Evolutionary conservation across 2,329 filamentous ascomycete species (phyloP).

Genomic region (Aspergillus novoparasiticus): DNA sequence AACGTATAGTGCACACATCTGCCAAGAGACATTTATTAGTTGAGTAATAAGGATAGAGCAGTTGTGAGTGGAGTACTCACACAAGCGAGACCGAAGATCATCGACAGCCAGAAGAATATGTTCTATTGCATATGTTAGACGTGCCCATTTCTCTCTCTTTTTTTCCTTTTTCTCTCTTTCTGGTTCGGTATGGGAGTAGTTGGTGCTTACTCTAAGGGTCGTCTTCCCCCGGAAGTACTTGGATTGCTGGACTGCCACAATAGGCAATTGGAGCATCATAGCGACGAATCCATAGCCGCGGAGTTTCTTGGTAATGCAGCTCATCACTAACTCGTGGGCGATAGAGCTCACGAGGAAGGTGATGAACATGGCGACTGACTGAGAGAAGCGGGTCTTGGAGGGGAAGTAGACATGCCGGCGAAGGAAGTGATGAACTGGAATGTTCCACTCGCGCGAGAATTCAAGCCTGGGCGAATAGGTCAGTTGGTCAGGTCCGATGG

Average conservation of each 20-base stretch:
- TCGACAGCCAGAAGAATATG: slow-evolving; percentile 86
- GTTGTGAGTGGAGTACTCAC: slow-evolving; percentile 53
- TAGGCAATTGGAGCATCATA: slow-evolving; percentile 96
- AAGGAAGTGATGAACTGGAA: slow-evolving; percentile 96
- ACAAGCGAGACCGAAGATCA: slow-evolving; percentile 83
- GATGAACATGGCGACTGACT: slow-evolving; percentile 76
- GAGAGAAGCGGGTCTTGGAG: slow-evolving; percentile 73
- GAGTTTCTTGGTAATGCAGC: slow-evolving; percentile 95
- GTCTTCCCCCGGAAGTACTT: slow-evolving; percentile 72
- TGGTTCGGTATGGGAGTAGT: not conserved
- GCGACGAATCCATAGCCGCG: slow-evolving; percentile 90
- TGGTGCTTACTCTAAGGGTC: slow-evolving; percentile 66
- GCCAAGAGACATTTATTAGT: slow-evolving; percentile 7
- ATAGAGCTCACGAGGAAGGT: slow-evolving; percentile 89
- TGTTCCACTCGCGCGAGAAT: slow-evolving; percentile 95
- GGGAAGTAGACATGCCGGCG: slow-evolving; percentile 91
- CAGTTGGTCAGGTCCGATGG: not conserved
- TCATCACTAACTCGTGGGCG: slow-evolving; percentile 95
- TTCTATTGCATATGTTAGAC: slow-evolving; percentile 52
- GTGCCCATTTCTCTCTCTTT: not conserved
- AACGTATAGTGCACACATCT: slow-evolving; percentile 65
- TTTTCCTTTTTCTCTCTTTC: not conserved
- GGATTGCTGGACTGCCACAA: slow-evolving; percentile 87
- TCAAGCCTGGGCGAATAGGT: slow-evolving; percentile 65
- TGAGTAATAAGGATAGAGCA: not conserved